Base-by-base conservation (phyloP, 495 filamentous ascomycete genomes). In the Penicillium bovifimosum region DNA sequence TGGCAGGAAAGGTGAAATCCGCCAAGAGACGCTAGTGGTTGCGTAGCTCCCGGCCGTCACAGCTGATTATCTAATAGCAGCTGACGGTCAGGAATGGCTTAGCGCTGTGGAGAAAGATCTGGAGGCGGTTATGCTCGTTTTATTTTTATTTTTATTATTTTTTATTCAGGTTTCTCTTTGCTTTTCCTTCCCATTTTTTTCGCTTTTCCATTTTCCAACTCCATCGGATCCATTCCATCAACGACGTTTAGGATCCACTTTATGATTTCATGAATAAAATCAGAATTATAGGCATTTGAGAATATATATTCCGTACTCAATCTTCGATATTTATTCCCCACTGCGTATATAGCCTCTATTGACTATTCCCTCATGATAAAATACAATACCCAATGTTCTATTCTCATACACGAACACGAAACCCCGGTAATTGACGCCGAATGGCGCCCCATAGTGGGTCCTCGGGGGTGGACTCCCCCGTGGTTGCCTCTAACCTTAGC, bases 21-120 rank as follows among this genome's bases (percentile, higher is more conserved):
- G 71, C 70, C 73, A 74, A 76, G 69, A 33, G 42, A 53, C 69
- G 66, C 73, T 76, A 76, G 73, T 75, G 74, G 74, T 73, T 73
- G 70, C 56, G 74, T 60, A 75, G 68, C 68, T 72, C 61, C 59
- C 55, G 61, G 65, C 64, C 66, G 68, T 68, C 65, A 72, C 62
- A 42, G 60, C 44, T 50, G 51, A 63, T 52, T 59, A 65, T 61
- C 63, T 56, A 61, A 59, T 62, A 60, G 60, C 58, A 60, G 60
- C 64, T 66, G 64, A 63, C 56, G 9, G n/a, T 64, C 67, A 59
- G 63, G 59, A 71, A 62, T 48, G 65, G 70, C 20, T 59, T 73
- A 73, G 72, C 44, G 58, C 27, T 17, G 63, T 64, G 70, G 71
- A 64, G 68, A 41, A 53, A 62, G 65, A 71, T 71, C 71, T 71